Percentiles rank a stretch among this genome's conserved stretches.
Evolutionary conservation across 2,329 filamentous ascomycete species (phyloP).

Genomic region (Trichothecium sympodiale): DNA sequence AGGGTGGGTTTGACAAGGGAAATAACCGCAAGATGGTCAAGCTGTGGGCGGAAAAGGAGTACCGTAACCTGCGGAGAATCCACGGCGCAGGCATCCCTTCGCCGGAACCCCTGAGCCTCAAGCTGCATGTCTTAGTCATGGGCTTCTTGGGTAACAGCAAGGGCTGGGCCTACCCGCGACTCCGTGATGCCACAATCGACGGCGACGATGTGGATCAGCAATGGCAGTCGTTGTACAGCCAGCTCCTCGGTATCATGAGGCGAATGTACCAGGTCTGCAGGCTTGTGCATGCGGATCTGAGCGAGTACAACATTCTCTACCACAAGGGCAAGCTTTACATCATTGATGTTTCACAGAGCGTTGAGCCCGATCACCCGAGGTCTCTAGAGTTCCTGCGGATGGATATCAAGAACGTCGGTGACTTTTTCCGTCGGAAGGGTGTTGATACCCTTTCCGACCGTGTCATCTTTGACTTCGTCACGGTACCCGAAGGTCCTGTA

Average conservation of each 20-base stretch:
- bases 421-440: slow-evolving; percentile 81
- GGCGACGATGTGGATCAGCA: slow-evolving; percentile 57
- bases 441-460: slow-evolving; percentile 74
- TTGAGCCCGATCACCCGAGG: slow-evolving; percentile 90
- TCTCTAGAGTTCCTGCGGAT: slow-evolving; percentile 90
- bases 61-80: slow-evolving; percentile 81
- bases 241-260: slow-evolving; percentile 81
- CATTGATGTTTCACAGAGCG: slow-evolving; percentile 95
- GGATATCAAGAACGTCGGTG: slow-evolving; percentile 94
- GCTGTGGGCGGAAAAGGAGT: slow-evolving; percentile 98
- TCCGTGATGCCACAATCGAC: slow-evolving; percentile 73
- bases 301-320: slow-evolving; percentile 96
- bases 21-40: slow-evolving; percentile 97
- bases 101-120: slow-evolving; percentile 79
- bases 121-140: slow-evolving; percentile 94
- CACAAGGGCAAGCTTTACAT: slow-evolving; percentile 74
- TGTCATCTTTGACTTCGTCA: slow-evolving; percentile 76
- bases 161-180: slow-evolving; percentile 76
- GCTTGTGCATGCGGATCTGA: slow-evolving; percentile 90
- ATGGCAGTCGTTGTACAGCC: slow-evolving; percentile 71
- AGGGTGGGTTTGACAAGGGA: slow-evolving; percentile 82
- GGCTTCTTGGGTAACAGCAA: slow-evolving; percentile 79
- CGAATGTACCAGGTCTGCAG: slow-evolving; percentile 85
- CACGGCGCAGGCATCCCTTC: slow-evolving; percentile 77
- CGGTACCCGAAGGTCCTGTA: slow-evolving; percentile 44